Conservation (phyloP, 2,329 filamentous ascomycete genomes). For the Xylariales sp. region DNA sequence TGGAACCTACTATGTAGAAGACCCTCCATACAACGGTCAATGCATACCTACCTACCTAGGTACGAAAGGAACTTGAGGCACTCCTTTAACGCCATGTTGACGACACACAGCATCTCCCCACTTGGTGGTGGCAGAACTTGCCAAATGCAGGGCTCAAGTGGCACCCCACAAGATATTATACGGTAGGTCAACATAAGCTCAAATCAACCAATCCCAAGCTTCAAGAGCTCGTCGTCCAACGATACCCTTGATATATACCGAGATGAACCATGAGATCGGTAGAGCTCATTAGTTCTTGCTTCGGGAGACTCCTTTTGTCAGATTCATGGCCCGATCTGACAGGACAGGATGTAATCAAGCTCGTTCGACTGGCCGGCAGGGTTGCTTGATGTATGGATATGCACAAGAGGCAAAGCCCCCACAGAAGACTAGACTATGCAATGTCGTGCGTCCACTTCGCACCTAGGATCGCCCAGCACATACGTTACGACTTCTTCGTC, state of each 20-base stretch:
- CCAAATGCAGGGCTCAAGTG: neutral
- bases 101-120: no score
- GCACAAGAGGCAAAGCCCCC: neutral
- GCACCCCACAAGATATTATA: neutral
- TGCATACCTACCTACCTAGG: no score
- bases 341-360: neutral
- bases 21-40: no score
- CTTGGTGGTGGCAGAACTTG: no score
- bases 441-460: slow-evolving; percentile 6
- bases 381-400: neutral
- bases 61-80: no score
- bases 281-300: slow-evolving; percentile 9
- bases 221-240: slow-evolving; percentile 9
- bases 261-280: slow-evolving; percentile 12
- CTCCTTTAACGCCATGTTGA: no score
- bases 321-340: slow-evolving; percentile 5
- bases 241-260: slow-evolving; percentile 11
- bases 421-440: slow-evolving; percentile 1
- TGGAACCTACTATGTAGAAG: no score
- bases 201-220: slow-evolving; percentile 10
- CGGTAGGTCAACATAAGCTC: slow-evolving; percentile 10
- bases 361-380: neutral
- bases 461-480: neutral
- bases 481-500: no score
- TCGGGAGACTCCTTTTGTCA: neutral